A percentile compares a stretch with the other conserved stretches of the same genome.
Conservation (phyloP, 176 grass and related monocot species). For the Dactylis glomerata region DNA sequence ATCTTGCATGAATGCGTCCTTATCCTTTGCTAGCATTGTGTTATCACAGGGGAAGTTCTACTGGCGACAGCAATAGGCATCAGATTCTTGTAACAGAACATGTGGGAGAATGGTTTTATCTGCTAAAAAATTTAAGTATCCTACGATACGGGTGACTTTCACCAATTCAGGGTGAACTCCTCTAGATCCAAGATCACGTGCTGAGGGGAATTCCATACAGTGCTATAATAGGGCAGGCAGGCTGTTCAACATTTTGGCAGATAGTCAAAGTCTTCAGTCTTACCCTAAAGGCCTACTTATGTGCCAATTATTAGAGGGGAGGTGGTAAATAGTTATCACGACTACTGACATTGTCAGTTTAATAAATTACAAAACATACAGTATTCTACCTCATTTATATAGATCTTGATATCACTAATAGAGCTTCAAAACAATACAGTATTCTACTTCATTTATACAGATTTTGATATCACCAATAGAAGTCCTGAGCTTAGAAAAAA, state of each 20-base stretch:
- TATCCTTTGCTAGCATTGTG: background rate
- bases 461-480: too few species aligned
- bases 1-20: background rate
- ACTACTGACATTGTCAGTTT: too few species aligned
- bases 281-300: too few species aligned
- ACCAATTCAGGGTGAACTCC: background rate
- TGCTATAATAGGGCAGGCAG: background rate
- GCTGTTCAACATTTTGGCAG: slow-evolving; percentile 33
- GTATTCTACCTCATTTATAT: too few species aligned
- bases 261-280: slow-evolving; percentile 91
- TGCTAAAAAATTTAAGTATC: background rate
- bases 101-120: background rate
- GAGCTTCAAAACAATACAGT: too few species aligned
- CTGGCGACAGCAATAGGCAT: background rate
- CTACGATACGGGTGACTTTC: background rate
- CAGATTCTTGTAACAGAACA: too few species aligned
- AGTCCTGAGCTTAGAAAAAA: too few species aligned
- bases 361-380: too few species aligned
- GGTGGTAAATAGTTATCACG: too few species aligned
- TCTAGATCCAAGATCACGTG: slow-evolving; percentile 17
- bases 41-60: background rate
- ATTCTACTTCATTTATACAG: too few species aligned
- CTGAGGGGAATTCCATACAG: background rate
- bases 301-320: too few species aligned
- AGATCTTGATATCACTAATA: too few species aligned